Evolutionary conservation across 2,329 filamentous ascomycete species (phyloP).

Genomic region (Botrytis hyacinthi): DNA sequence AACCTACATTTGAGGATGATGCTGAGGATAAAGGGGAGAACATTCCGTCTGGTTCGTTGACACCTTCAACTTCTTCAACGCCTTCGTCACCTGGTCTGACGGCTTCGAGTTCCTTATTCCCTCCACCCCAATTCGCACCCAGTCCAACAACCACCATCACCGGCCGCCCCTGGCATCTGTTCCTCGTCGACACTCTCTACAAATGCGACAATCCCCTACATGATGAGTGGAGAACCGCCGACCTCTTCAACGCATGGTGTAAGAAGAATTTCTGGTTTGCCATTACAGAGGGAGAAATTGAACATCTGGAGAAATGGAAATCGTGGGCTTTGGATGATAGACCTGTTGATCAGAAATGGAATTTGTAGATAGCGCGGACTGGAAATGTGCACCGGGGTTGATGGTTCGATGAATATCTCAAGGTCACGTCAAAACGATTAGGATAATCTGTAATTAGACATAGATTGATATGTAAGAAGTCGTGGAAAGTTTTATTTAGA

Average conservation of each 20-base stretch:
- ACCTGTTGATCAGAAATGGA: background rate
- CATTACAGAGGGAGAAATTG: background rate
- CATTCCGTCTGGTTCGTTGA: background rate
- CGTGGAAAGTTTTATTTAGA: fast-evolving
- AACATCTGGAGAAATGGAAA: background rate
- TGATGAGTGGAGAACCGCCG: background rate
- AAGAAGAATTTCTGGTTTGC: background rate
- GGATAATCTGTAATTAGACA: background rate
- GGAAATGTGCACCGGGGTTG: background rate
- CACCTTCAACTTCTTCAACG: too few species aligned
- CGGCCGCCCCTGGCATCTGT: background rate
- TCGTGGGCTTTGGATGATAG: background rate
- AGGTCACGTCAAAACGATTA: background rate
- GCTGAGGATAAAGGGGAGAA: background rate
- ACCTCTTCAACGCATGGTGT: background rate
- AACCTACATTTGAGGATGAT: background rate
- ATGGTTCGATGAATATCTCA: background rate
- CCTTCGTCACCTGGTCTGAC: background rate
- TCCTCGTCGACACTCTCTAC: background rate
- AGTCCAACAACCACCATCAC: background rate
- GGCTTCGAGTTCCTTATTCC: background rate
- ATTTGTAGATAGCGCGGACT: background rate
- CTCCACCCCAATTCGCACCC: fast-evolving
- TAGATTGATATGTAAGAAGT: background rate
- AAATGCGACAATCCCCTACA: background rate